Evolutionary conservation across 179 eudicot species (phyloP), one percentile per base, ranked within the genome.

Genomic region (Gypsophila paniculata): DNA sequence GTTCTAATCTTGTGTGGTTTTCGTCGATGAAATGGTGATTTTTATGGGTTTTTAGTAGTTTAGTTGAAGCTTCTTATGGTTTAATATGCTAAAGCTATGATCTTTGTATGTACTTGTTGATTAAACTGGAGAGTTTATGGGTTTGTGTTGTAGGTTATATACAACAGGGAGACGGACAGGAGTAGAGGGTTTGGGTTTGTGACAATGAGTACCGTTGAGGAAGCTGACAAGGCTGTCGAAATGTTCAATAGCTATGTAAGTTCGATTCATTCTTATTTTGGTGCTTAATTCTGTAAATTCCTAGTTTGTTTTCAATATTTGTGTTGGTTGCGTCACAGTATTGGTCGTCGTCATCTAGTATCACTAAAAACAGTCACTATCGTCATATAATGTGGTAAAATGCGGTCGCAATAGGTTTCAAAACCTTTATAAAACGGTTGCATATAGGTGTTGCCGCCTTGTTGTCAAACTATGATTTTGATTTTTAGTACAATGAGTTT

Each of bases 141-240:
- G 8, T 44, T 22, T 58, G 72, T 58, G 69, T 67, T 73, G 68
- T 78, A 93, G 98, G 86, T 93, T 63, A 93, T 91, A 60, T 87
- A 89, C 87, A 84, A 88, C 76, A 87, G 97, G 85, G 96, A 87
- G 70, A 91, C 96, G 51, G 91, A 86, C 71, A 86, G 79, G 85
- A 91, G 97, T 78, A 78, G 96, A 64, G 97, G 97, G 49, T 93
- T 91, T 77, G 98, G 91, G 17, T 93, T 93, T 79, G 96, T 93
- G 83, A 86, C 97, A 1, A 93, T 93, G 98, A 86, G 93, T 78
- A 89, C 93, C 34, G 93, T 91, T 76, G 93, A 89, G 75, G 95
- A 93, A 85, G 96, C 98, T 69, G 96, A 89, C 55, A 89, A 84
- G 51, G 95, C 98, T 70, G 96, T 87, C 38, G 93, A 87, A 63